These are phyloP conservation scores for Quercus berberidifolia DNA, from an alignment of 306 rosid genomes.

Conservation along the genomic window DNA sequence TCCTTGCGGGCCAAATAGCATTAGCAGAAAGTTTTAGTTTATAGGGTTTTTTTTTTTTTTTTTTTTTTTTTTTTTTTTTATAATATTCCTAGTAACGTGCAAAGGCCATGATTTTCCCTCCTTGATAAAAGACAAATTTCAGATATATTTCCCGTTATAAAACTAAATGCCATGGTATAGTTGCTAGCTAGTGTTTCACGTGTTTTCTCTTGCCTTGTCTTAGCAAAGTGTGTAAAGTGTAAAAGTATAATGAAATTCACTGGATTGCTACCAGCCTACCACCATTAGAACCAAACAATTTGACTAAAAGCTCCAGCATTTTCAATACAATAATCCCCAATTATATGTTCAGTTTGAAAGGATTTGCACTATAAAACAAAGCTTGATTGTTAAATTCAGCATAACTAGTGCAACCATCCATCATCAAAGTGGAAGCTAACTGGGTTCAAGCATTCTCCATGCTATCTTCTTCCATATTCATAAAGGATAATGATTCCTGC, in stretches of 20 bases:
- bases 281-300: not conserved
- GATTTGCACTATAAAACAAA: not conserved
- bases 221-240: not conserved
- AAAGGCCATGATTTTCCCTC: not conserved
- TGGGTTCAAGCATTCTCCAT: not conserved
- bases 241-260: not conserved
- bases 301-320: not conserved
- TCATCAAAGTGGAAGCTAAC: not conserved
- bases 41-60: too few relatives aligned
- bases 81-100: not conserved
- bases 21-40: too few relatives aligned
- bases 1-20: too few relatives aligned
- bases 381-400: not conserved
- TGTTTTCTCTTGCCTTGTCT: not conserved
- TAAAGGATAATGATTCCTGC: too few relatives aligned
- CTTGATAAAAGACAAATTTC: not conserved
- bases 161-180: not conserved
- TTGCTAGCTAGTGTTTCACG: not conserved
- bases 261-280: not conserved
- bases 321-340: not conserved
- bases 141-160: not conserved
- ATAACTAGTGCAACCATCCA: not conserved
- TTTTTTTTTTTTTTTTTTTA: too few relatives aligned
- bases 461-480: too few relatives aligned
- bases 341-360: not conserved